Percentiles rank a stretch among this genome's conserved stretches.
Evolutionary conservation across 2,329 filamentous ascomycete genomes (phyloP).

Genomic region (Alternaria brassicae): DNA sequence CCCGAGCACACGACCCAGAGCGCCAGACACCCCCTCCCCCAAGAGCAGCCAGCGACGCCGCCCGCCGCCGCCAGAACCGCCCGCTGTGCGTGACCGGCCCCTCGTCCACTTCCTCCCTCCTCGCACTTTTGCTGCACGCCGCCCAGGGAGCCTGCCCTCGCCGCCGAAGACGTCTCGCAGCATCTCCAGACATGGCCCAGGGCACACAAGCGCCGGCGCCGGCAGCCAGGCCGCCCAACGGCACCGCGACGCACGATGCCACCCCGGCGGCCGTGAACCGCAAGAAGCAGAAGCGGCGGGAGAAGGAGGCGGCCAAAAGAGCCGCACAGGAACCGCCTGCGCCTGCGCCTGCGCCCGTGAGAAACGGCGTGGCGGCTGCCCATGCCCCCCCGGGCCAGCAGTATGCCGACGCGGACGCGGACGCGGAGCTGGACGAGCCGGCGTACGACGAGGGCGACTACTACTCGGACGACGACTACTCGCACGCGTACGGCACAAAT

Average conservation of each 20-base stretch:
- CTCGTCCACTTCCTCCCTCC: slow-evolving; percentile 20
- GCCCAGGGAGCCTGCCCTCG: background rate
- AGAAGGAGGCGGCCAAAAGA: slow-evolving; percentile 76
- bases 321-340: slow-evolving; percentile 47
- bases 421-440: slow-evolving; percentile 54
- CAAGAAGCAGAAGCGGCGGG: slow-evolving; percentile 93
- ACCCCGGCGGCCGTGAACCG: slow-evolving; percentile 71
- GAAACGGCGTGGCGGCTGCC: slow-evolving; percentile 39
- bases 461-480: slow-evolving; percentile 51
- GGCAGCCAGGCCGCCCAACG: slow-evolving; percentile 49
- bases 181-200: slow-evolving; percentile 44
- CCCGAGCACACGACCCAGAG: slow-evolving; percentile 17
- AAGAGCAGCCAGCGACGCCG: too few relatives aligned
- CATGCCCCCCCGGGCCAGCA: slow-evolving; percentile 33
- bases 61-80: too few relatives aligned
- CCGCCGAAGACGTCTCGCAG: background rate
- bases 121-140: slow-evolving; percentile 24
- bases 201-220: slow-evolving; percentile 38
- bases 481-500: slow-evolving; percentile 43
- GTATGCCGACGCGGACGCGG: slow-evolving; percentile 54
- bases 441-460: slow-evolving; percentile 47
- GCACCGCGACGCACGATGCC: slow-evolving; percentile 46
- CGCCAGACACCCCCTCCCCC: too few relatives aligned
- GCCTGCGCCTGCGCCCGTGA: slow-evolving; percentile 25
- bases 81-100: slow-evolving; percentile 29